Evolutionary conservation across 306 rosid species (phyloP), one percentile per base, ranked within the genome.

Genomic region (Rosa chinensis): DNA sequence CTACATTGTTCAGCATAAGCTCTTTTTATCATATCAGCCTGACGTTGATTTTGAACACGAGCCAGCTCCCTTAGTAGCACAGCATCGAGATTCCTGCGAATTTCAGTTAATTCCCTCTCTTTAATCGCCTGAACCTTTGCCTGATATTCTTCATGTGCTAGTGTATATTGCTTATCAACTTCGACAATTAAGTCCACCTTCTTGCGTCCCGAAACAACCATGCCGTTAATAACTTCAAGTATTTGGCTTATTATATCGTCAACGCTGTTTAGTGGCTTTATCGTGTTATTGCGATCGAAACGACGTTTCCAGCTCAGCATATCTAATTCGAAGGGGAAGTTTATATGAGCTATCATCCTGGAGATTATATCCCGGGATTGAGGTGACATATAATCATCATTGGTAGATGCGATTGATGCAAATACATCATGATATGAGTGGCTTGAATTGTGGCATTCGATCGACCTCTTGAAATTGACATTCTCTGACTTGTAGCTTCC

Each of bases 221-320:
- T 52, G 63, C 8, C 32, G 42, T 32, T 5, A 1, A 52, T n/a
- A 5, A 18, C 47, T 50, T 9, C 12, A 5, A 35, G 4, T 52
- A 35, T 50, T 53, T 52, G 59, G 64, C 35, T 73, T 10, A 73
- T 5, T 66, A 73, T 73, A n/a, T 55, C 77, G 3, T 73, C 77
- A 1, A 6, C 64, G 77, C 47, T 20, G 64, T 35, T n/a, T 2
- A 73, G 11, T 37, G 42, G 77, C 66, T 10, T 56, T 18, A 6
- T 6, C 6, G n/a, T 37, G 49, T 0, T n/a, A 1, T 40, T 18
- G 8, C 8, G 18, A 62, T 62, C 4, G 8, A 8, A 0, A 17
- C 9, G 37, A 73, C 11, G 25, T 20, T 37, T 73, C 77, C 77
- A 73, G 23, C 3, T 12, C 13, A 73, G 77, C 2, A 49, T 56